Conservation (phyloP, 768 basidiomycete species). For the Amanita pseudoporphyria region DNA sequence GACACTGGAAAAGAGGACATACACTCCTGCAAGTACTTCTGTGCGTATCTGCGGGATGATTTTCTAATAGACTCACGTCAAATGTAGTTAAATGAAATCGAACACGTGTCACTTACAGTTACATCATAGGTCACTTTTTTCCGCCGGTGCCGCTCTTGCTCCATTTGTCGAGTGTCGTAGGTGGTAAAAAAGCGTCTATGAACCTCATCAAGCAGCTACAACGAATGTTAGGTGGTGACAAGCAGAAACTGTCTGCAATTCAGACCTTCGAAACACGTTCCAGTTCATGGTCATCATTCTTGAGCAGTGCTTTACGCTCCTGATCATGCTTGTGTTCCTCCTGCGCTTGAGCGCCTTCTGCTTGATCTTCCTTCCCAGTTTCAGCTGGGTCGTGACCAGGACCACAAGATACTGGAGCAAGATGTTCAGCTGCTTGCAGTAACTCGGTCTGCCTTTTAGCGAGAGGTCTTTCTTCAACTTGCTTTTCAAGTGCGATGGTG, state of each 20-base stretch:
- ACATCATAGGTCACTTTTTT: conserved; percentile 49
- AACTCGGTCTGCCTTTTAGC: conserved; percentile 71
- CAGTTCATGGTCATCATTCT: conserved; percentile 82
- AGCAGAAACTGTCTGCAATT: neutral
- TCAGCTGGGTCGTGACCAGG: conserved; percentile 1
- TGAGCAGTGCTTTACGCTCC: conserved; percentile 65
- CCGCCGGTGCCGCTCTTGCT: conserved; percentile 14
- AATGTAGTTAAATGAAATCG: conserved; percentile 4
- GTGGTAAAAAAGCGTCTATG: conserved; percentile 68
- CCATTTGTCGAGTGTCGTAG: conserved; percentile 38
- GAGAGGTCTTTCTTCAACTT: conserved; percentile 78
- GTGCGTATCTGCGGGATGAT: conserved; percentile 81
- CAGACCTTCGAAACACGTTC: conserved; percentile 62
- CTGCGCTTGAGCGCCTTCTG: conserved; percentile 13
- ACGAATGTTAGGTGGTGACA: neutral
- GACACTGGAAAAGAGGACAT: conserved; percentile 89
- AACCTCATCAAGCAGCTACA: conserved; percentile 72
- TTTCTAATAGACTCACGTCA: conserved; percentile 31
- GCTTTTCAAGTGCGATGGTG: conserved; percentile 68
- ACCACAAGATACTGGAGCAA: conserved; percentile 20
- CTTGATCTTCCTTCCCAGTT: conserved; percentile 10
- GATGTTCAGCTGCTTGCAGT: conserved; percentile 40
- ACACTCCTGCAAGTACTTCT: conserved; percentile 66
- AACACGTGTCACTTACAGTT: conserved; percentile 43
- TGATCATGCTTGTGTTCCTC: conserved; percentile 2